A percentile compares a stretch with the other conserved stretches of the same genome.
phyloP scores from a whole-genome alignment of 1,284 basidiomycete species.

The Ganoderma sinense region DNA sequence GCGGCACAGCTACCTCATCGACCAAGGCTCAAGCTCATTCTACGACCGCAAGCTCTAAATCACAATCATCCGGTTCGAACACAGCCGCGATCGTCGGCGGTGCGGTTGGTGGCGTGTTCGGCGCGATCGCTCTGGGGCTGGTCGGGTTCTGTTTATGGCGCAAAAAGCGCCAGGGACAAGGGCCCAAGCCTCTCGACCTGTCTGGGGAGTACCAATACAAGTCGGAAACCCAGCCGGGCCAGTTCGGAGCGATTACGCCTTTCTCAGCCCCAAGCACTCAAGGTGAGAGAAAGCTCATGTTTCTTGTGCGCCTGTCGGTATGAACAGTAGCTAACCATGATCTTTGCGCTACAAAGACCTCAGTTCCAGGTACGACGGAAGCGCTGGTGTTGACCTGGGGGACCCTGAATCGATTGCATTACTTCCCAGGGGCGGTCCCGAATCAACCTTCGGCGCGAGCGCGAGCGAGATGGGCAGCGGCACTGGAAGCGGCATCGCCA shows the following conservation, averaged over 20 bases:
- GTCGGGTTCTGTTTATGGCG: slow-evolving; percentile 20
- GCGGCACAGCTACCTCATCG: neutral
- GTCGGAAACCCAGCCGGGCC: slow-evolving; percentile 2
- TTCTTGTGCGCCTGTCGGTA: neutral
- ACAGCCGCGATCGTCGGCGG: slow-evolving; percentile 23
- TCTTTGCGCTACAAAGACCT: neutral
- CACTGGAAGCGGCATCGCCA: too few relatives aligned
- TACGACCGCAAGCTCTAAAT: neutral
- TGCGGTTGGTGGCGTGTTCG: slow-evolving; percentile 21
- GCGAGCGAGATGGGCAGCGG: too few relatives aligned
- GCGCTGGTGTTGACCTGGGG: neutral
- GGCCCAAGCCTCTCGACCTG: slow-evolving; percentile 26
- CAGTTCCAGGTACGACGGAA: slow-evolving; percentile 15
- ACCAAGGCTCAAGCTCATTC: slow-evolving; percentile 1
- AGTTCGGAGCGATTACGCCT: slow-evolving; percentile 24
- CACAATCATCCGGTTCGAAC: slow-evolving; percentile 1
- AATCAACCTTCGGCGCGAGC: neutral
- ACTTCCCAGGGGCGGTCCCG: slow-evolving; percentile 11
- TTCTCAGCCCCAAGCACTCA: slow-evolving; percentile 17
- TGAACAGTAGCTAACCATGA: neutral
- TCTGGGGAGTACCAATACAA: slow-evolving; percentile 19
- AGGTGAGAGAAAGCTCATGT: slow-evolving; percentile 6
- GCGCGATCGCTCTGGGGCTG: slow-evolving; percentile 3
- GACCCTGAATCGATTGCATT: slow-evolving; percentile 15
- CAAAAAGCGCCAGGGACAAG: slow-evolving; percentile 4